Conservation (phyloP, 352 stramenopile genomes). For the Globisporangium orthogonon region DNA sequence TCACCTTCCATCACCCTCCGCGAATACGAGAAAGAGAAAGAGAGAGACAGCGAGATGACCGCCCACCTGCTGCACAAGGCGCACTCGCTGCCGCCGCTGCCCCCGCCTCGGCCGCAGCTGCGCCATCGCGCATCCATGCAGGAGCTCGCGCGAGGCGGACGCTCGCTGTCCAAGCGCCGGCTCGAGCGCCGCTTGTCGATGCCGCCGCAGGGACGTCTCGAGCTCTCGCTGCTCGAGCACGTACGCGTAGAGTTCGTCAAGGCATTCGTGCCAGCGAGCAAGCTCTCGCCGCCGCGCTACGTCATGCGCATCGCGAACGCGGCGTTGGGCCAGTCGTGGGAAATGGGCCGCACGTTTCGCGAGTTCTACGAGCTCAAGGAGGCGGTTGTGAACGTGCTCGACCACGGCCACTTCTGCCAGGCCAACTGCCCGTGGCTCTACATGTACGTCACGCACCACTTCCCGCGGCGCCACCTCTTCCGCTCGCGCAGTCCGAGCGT, state of each 20-base stretch:
- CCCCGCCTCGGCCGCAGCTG: slow-evolving; percentile 20
- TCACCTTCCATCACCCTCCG: neutral
- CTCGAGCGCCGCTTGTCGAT: slow-evolving; percentile 42
- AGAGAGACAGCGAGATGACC: too few species aligned
- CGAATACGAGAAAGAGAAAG: too few species aligned
- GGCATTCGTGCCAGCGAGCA: slow-evolving; percentile 64
- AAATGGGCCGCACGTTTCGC: slow-evolving; percentile 71
- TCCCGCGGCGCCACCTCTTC: slow-evolving; percentile 72
- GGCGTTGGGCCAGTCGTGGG: slow-evolving; percentile 63
- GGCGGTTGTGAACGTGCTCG: slow-evolving; percentile 36
- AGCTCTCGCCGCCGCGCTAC: slow-evolving; percentile 61
- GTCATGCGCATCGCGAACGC: slow-evolving; percentile 74
- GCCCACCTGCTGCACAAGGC: slow-evolving; percentile 25
- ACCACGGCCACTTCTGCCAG: slow-evolving; percentile 75
- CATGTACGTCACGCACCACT: slow-evolving; percentile 75
- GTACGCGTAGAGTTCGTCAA: slow-evolving; percentile 81
- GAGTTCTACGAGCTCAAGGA: slow-evolving; percentile 83
- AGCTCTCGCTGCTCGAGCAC: slow-evolving; percentile 66
- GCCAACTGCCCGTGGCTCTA: slow-evolving; percentile 84
- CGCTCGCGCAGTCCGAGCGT: slow-evolving; percentile 57
- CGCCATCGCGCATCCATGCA: slow-evolving; percentile 39
- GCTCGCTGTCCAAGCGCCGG: slow-evolving; percentile 42
- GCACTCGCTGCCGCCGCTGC: slow-evolving; percentile 28
- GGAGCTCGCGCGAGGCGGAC: slow-evolving; percentile 13
- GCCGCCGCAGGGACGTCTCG: slow-evolving; percentile 30